phyloP scores from a whole-genome alignment of 805 yeast genomes.

The Candida suzukii region DNA sequence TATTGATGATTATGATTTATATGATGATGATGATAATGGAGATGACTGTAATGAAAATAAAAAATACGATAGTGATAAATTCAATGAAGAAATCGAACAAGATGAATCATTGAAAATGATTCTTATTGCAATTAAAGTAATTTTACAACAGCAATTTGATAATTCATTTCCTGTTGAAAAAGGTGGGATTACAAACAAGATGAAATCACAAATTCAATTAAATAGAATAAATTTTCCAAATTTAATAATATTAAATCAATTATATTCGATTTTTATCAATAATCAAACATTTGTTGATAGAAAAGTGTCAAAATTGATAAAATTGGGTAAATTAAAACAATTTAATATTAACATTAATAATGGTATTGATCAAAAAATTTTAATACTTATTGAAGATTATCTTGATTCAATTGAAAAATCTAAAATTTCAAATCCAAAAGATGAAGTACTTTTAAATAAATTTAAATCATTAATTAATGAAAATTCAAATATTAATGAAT shows the following conservation, averaged over 20 bases:
- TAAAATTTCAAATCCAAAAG: slow-evolving; percentile 16
- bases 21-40: slow-evolving; percentile 3
- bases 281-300: slow-evolving; percentile 47
- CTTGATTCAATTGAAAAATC: slow-evolving; percentile 5
- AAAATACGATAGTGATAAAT: too few species aligned
- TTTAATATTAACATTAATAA: slow-evolving; percentile 30
- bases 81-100: background rate
- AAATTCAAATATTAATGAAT: slow-evolving; percentile 16
- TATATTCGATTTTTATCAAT: slow-evolving; percentile 39
- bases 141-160: slow-evolving; percentile 14
- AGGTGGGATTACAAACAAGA: slow-evolving; percentile 14
- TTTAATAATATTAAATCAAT: slow-evolving; percentile 36
- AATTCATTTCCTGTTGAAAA: slow-evolving; percentile 11
- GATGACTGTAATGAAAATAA: slow-evolving; percentile 4
- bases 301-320: slow-evolving; percentile 29
- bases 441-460: background rate
- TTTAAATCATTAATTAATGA: slow-evolving; percentile 12
- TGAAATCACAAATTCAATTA: slow-evolving; percentile 11
- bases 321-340: slow-evolving; percentile 30
- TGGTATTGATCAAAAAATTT: slow-evolving; percentile 34
- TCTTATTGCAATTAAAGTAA: slow-evolving; percentile 10
- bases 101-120: slow-evolving; percentile 9
- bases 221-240: slow-evolving; percentile 26
- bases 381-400: slow-evolving; percentile 21
- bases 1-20: slow-evolving; percentile 6